Evolutionary conservation across 2,329 filamentous ascomycete species (phyloP).

Genomic region (Colletotrichum lindemuthianum): DNA sequence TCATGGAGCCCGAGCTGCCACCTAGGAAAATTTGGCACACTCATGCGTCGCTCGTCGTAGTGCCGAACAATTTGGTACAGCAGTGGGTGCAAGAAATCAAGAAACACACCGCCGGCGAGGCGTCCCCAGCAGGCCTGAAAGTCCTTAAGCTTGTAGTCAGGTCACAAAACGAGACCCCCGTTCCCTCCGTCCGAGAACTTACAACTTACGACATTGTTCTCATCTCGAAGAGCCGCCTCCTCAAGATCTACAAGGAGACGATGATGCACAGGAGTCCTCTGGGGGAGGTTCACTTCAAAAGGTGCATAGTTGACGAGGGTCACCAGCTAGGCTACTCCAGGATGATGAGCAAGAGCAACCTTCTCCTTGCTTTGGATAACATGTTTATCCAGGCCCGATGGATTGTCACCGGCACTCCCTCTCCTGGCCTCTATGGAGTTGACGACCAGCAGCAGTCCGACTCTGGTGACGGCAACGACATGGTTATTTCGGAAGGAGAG

Average conservation of each 20-base stretch:
- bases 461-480: not conserved
- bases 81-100: conserved; percentile 87
- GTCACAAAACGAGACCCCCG: conserved; percentile 60
- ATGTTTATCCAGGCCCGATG: conserved; percentile 79
- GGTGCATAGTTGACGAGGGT: conserved; percentile 92
- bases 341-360: conserved; percentile 63
- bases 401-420: conserved; percentile 92
- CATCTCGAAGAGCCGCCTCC: conserved; percentile 79
- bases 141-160: conserved; percentile 67
- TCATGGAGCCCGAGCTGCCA: conserved; percentile 48
- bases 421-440: conserved; percentile 82
- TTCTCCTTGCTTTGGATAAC: conserved; percentile 61
- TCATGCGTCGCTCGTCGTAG: conserved; percentile 78
- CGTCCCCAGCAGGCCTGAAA: conserved; percentile 59
- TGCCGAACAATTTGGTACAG: conserved; percentile 82
- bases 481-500: conserved; percentile 10
- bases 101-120: conserved; percentile 70
- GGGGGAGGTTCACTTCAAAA: conserved; percentile 80
- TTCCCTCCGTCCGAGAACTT: conserved; percentile 63
- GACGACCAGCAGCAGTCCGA: conserved; percentile 34
- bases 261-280: conserved; percentile 65
- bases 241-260: conserved; percentile 59
- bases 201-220: conserved; percentile 79
- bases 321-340: conserved; percentile 80
- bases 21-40: conserved; percentile 70